Evolutionary conservation across 495 filamentous ascomycete genomes (phyloP).

Genomic region (Clohesyomyces aquaticus): DNA sequence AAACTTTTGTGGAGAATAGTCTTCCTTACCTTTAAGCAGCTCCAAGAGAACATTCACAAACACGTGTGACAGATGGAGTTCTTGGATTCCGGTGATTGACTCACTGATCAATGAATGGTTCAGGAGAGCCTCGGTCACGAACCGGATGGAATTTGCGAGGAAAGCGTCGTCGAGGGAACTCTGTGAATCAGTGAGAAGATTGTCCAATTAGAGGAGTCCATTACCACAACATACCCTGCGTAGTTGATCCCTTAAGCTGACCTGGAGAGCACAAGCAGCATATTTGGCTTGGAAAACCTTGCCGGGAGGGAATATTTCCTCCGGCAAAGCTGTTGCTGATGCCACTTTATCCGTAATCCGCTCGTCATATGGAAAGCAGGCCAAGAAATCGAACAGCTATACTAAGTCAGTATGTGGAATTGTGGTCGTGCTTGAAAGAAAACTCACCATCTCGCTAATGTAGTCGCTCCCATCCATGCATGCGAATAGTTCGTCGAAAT

Average conservation of each 20-base stretch:
- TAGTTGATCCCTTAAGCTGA: conserved; percentile 32
- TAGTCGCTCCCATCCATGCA: conserved; percentile 71
- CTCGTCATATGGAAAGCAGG: conserved; percentile 32
- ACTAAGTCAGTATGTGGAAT: conserved; percentile 8
- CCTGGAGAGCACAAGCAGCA: conserved; percentile 29
- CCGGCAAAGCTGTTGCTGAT: conserved; percentile 4
- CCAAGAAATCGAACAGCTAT: conserved; percentile 40
- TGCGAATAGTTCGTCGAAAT: conserved; percentile 84
- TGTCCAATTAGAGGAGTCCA: not conserved
- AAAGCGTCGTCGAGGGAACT: conserved; percentile 33
- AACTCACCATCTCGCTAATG: conserved; percentile 30
- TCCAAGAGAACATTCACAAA: conserved; percentile 37
- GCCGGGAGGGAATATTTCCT: conserved; percentile 36
- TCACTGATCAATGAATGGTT: conserved; percentile 29
- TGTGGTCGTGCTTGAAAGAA: not conserved
- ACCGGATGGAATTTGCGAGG: conserved; percentile 28
- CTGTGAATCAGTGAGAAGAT: conserved; percentile 12
- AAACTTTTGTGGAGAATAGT: not conserved
- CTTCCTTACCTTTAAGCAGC: conserved; percentile 47
- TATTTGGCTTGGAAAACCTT: conserved; percentile 38
- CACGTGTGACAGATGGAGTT: conserved; percentile 24
- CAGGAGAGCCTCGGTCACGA: conserved; percentile 22
- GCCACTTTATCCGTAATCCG: conserved; percentile 65
- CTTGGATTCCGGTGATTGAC: conserved; percentile 17
- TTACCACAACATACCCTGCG: conserved; percentile 16